phyloP scores from a whole-genome alignment of 257 asterid genomes.

The Rhazya stricta region DNA sequence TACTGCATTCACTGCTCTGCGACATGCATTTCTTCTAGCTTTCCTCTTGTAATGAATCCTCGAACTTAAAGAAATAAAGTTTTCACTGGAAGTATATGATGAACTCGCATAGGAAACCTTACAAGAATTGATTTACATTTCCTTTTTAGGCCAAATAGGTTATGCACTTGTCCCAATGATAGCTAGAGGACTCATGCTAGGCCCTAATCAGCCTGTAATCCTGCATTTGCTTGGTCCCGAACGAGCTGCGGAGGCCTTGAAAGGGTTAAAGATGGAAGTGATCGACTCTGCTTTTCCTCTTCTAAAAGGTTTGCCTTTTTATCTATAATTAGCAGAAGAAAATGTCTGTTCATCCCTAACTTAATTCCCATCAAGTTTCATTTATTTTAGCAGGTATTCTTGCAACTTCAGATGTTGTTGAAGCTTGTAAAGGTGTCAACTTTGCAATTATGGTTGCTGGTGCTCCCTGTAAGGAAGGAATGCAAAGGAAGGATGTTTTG shows the following conservation, averaged over 20 bases:
- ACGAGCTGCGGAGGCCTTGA: conserved; percentile 43
- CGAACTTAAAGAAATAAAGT: too few species aligned
- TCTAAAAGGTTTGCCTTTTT: conserved; percentile 45
- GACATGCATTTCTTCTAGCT: too few species aligned
- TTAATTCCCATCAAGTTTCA: not conserved
- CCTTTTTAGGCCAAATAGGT: conserved; percentile 61
- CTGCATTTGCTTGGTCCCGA: conserved; percentile 74
- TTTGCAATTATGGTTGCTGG: conserved; percentile 76
- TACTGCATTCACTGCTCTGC: too few species aligned
- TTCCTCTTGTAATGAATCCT: too few species aligned
- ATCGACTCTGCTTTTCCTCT: conserved; percentile 82
- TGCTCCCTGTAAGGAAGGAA: conserved; percentile 59
- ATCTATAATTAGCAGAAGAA: not conserved
- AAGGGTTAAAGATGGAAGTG: conserved; percentile 65
- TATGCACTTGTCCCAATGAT: conserved; percentile 82
- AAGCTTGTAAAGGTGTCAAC: conserved; percentile 60
- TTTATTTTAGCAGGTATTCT: conserved; percentile 40
- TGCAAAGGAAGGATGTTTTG: conserved; percentile 80
- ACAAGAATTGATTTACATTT: not conserved
- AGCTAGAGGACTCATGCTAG: conserved; percentile 74
- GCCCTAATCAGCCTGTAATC: conserved; percentile 67
- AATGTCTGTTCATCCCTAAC: not conserved
- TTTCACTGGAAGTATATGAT: too few species aligned
- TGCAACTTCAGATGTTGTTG: conserved; percentile 55
- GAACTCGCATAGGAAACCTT: too few species aligned